phyloP scores from a whole-genome alignment of 2,329 filamentous ascomycete species.

The Lachnellula occidentalis region DNA sequence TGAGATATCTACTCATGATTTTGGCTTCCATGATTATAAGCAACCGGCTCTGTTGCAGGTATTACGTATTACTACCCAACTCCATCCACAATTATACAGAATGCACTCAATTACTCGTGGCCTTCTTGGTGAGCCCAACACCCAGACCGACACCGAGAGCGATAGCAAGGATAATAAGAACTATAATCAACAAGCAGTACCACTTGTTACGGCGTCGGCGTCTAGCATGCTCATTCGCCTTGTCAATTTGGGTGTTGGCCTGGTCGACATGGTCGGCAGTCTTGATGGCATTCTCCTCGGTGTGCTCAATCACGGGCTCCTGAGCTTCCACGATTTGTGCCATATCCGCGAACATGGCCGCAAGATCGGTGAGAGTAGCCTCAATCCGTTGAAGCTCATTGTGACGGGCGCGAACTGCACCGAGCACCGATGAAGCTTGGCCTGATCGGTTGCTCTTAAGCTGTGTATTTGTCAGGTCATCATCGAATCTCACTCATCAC shows the following conservation, averaged over 20 bases:
- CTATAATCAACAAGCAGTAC: slow-evolving; percentile 63
- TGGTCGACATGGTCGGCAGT: slow-evolving; percentile 62
- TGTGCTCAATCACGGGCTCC: slow-evolving; percentile 55
- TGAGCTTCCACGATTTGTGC: slow-evolving; percentile 70
- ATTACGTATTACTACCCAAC: slow-evolving; percentile 2
- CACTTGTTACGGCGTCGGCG: slow-evolving; percentile 73
- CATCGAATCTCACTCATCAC: not conserved
- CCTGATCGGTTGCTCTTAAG: slow-evolving; percentile 70
- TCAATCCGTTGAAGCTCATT: slow-evolving; percentile 80
- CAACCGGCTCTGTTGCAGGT: not conserved
- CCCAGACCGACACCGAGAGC: slow-evolving; percentile 45
- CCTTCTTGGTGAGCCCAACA: slow-evolving; percentile 25
- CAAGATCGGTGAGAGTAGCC: slow-evolving; percentile 65
- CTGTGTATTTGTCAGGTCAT: slow-evolving; percentile 37
- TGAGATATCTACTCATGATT: slow-evolving; percentile 2
- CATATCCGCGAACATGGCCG: slow-evolving; percentile 66
- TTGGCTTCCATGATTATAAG: not conserved
- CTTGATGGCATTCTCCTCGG: slow-evolving; percentile 60
- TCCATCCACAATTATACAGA: slow-evolving; percentile 1
- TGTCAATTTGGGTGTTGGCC: slow-evolving; percentile 63
- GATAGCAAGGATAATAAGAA: slow-evolving; percentile 54
- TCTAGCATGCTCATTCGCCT: slow-evolving; percentile 61
- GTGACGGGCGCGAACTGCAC: slow-evolving; percentile 75
- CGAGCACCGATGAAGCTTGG: slow-evolving; percentile 67
- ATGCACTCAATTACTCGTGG: not conserved